These are phyloP conservation scores for Hypoxylon sp. DNA, from an alignment of 2,329 filamentous ascomycete species.

Conservation along the genomic window DNA sequence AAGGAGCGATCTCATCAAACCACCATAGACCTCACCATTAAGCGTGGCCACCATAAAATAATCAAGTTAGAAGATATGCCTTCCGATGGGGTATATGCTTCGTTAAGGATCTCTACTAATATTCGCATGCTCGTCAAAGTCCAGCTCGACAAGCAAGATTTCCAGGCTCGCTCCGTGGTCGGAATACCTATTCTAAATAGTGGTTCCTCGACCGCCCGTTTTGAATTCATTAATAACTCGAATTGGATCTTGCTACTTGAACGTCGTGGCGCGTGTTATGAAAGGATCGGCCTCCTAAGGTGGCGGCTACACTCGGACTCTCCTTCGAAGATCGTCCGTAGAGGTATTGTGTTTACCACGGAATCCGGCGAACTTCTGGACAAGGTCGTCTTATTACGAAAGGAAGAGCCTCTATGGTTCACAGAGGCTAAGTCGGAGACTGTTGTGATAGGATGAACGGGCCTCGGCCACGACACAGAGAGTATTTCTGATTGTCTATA, in stretches of 20 bases:
- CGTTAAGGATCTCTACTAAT: background rate
- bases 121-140: constrained; percentile 3
- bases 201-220: background rate
- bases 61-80: background rate
- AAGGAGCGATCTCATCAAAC: background rate
- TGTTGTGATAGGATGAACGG: background rate
- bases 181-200: background rate
- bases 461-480: background rate
- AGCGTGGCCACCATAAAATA: background rate
- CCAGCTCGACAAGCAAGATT: background rate
- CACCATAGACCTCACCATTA: background rate
- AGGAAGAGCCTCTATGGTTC: background rate
- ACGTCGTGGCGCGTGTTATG: background rate
- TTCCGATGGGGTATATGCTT: constrained; percentile 3
- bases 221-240: background rate
- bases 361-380: background rate
- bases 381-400: background rate
- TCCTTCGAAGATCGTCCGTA: background rate
- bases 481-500: no score
- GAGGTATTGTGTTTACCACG: background rate
- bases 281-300: background rate
- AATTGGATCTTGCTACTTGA: background rate
- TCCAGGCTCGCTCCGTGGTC: background rate
- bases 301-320: background rate
- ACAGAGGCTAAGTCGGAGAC: background rate